Conservation (phyloP, 352 stramenopile genomes). For the Pythium plurisporium region DNA sequence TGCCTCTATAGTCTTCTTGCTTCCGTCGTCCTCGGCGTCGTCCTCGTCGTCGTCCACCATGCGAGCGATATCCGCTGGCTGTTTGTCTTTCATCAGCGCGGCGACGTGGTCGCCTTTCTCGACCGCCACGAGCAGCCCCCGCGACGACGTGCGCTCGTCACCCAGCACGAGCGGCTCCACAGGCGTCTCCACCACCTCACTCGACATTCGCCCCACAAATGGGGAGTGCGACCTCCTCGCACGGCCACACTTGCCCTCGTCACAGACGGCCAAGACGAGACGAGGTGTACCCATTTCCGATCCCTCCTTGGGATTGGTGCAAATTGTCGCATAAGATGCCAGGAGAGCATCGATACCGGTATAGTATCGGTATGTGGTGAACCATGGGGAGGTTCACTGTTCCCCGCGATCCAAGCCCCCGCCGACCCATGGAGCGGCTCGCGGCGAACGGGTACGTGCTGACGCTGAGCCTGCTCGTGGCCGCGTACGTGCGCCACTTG, state of each 20-base stretch:
- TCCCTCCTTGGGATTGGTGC: neutral
- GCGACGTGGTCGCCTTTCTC: too few species aligned
- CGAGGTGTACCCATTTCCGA: neutral
- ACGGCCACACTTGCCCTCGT: neutral
- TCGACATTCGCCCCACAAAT: neutral
- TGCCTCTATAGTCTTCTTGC: neutral
- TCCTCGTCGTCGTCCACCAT: slow-evolving; percentile 6
- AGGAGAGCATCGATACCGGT: neutral
- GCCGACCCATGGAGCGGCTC: neutral
- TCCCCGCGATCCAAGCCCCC: neutral
- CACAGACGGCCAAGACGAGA: slow-evolving; percentile 6
- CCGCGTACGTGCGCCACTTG: slow-evolving; percentile 23
- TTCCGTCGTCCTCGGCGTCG: slow-evolving; percentile 3
- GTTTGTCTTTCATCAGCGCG: neutral
- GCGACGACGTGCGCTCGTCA: slow-evolving; percentile 1
- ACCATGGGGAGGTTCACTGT: neutral
- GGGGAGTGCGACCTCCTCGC: too few species aligned
- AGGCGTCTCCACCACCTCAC: slow-evolving; percentile 6
- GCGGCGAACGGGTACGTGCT: slow-evolving; percentile 24
- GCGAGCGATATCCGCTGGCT: neutral
- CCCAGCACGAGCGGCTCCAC: slow-evolving; percentile 15
- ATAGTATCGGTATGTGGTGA: neutral
- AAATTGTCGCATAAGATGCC: neutral
- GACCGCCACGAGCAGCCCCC: neutral
- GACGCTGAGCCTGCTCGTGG: slow-evolving; percentile 21